Conservation (phyloP, 805 yeast species). For the Ogataea chonburiensis region DNA sequence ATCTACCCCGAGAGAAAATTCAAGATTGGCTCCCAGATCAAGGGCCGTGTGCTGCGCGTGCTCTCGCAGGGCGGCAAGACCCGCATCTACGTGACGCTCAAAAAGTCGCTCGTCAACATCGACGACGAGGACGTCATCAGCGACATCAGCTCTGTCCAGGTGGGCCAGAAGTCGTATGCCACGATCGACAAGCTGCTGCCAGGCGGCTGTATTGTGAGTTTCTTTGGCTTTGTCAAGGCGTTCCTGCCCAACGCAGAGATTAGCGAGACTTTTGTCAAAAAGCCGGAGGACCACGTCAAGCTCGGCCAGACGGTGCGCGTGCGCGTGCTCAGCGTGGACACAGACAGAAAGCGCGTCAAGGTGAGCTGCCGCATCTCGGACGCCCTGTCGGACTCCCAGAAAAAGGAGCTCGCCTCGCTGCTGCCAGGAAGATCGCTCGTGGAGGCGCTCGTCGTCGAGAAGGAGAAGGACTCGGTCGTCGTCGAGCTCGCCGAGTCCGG, state of each 20-base stretch:
- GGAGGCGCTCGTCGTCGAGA: slow-evolving; percentile 63
- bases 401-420: slow-evolving; percentile 44
- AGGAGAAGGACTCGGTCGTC: slow-evolving; percentile 67
- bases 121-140: slow-evolving; percentile 54
- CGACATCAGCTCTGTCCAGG: slow-evolving; percentile 37
- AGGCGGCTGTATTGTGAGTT: slow-evolving; percentile 79
- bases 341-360: slow-evolving; percentile 50
- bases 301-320: slow-evolving; percentile 83
- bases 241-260: slow-evolving; percentile 86
- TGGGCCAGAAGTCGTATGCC: slow-evolving; percentile 61
- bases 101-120: slow-evolving; percentile 75
- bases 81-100: slow-evolving; percentile 65
- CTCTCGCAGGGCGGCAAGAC: slow-evolving; percentile 42
- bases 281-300: slow-evolving; percentile 74
- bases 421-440: slow-evolving; percentile 63
- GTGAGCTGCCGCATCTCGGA: slow-evolving; percentile 74
- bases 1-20: slow-evolving; percentile 90
- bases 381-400: slow-evolving; percentile 48
- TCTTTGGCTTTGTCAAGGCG: slow-evolving; percentile 76
- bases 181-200: slow-evolving; percentile 70
- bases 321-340: slow-evolving; percentile 57
- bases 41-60: slow-evolving; percentile 64
- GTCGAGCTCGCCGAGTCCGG: slow-evolving; percentile 56
- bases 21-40: slow-evolving; percentile 79
- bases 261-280: slow-evolving; percentile 79